phyloP scores from a whole-genome alignment of 1,284 basidiomycete species.

The Vanrija humicola region DNA sequence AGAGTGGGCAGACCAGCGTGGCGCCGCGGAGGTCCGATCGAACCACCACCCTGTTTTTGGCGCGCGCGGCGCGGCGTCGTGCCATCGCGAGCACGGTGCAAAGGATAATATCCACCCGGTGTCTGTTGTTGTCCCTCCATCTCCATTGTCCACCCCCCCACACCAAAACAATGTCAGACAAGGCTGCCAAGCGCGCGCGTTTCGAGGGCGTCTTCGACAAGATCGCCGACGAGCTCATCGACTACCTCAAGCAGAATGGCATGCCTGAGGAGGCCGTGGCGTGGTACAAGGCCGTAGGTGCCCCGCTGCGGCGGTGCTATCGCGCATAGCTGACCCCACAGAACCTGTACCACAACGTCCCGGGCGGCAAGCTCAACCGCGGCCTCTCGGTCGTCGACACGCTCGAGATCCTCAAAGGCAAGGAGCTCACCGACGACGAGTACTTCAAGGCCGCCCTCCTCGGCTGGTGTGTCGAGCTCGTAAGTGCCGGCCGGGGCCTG shows the following conservation, averaged over 20 bases:
- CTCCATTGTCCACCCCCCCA: background rate
- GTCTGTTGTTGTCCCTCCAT: background rate
- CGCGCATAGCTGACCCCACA: constrained; percentile 43
- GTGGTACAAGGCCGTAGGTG: constrained; percentile 71
- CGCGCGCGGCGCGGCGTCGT: background rate
- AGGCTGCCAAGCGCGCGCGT: constrained; percentile 33
- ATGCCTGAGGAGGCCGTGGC: constrained; percentile 78
- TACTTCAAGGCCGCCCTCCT: constrained; percentile 85
- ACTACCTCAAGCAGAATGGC: constrained; percentile 61
- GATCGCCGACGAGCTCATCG: constrained; percentile 58
- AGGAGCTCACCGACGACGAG: constrained; percentile 64
- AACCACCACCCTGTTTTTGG: background rate
- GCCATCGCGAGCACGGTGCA: background rate
- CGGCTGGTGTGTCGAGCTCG: constrained; percentile 95
- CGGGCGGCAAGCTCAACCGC: constrained; percentile 94
- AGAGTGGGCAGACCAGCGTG: no score
- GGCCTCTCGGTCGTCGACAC: constrained; percentile 94
- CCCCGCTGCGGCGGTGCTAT: background rate
- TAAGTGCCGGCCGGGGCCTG: constrained; percentile 49
- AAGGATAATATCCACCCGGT: background rate
- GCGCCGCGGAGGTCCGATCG: no score
- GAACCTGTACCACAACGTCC: constrained; percentile 92
- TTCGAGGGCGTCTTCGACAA: constrained; percentile 54
- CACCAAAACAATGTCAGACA: constrained; percentile 19
- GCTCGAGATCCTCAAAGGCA: constrained; percentile 77